Conservation (phyloP, 2,329 filamentous ascomycete genomes). For the Davidsoniella virescens region DNA sequence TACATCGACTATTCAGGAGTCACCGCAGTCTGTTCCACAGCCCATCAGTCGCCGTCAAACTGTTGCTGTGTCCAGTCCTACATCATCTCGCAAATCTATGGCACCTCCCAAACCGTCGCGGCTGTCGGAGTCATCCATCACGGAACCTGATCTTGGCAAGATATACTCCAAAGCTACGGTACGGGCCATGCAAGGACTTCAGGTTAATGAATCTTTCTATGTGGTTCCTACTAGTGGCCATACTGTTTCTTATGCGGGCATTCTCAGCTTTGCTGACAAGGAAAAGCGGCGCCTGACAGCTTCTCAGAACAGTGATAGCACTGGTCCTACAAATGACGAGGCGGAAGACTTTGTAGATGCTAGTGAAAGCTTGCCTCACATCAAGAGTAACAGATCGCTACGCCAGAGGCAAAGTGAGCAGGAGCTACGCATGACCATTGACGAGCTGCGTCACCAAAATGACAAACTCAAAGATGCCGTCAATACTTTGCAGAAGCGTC, state of each 20-base stretch:
- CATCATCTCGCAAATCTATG: background rate
- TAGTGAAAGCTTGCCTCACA: conserved; percentile 40
- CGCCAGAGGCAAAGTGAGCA: conserved; percentile 27
- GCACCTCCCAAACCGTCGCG: conserved; percentile 1
- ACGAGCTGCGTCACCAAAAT: conserved; percentile 84
- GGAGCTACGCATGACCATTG: conserved; percentile 45
- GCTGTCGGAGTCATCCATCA: background rate
- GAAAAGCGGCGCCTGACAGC: conserved; percentile 44
- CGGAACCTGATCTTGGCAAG: conserved; percentile 62
- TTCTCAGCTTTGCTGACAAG: conserved; percentile 55
- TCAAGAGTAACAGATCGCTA: conserved; percentile 23
- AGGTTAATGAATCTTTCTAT: conserved; percentile 69
- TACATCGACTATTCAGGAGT: conserved; percentile 14
- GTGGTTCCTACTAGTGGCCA: conserved; percentile 85
- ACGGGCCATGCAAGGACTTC: conserved; percentile 57
- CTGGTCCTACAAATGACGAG: conserved; percentile 39
- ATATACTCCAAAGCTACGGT: conserved; percentile 78
- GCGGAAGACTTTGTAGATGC: conserved; percentile 88
- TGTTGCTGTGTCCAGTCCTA: conserved; percentile 16
- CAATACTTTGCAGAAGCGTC: conserved; percentile 68
- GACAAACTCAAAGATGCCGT: conserved; percentile 68
- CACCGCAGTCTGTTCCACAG: background rate
- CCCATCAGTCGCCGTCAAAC: background rate
- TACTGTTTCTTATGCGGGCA: conserved; percentile 84
- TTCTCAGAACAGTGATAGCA: conserved; percentile 27